Evolutionary conservation across 306 rosid species (phyloP).

Genomic region (Ziziphus jujuba): DNA sequence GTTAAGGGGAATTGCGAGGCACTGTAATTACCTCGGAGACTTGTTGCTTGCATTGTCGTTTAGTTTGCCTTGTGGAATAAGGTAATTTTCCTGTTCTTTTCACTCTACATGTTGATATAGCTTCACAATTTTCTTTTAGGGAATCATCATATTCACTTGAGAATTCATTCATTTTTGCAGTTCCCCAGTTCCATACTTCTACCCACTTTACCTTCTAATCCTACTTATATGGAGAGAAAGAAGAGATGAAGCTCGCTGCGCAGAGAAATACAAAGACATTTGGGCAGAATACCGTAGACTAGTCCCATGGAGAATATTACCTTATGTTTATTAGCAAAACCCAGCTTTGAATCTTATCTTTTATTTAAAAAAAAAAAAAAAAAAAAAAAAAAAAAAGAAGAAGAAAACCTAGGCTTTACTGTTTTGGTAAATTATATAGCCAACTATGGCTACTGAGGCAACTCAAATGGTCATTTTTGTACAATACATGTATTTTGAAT

Average conservation of each 20-base stretch:
- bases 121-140: background rate
- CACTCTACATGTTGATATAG: conserved; percentile 9
- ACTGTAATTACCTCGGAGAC: conserved; percentile 94
- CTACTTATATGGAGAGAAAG: conserved; percentile 90
- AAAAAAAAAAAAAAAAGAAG: too few species aligned
- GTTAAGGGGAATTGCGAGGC: conserved; percentile 91
- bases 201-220: conserved; percentile 89
- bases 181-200: conserved; percentile 90
- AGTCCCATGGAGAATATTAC: conserved; percentile 96
- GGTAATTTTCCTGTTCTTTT: conserved; percentile 44
- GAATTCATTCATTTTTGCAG: conserved; percentile 47
- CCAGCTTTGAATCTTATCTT: background rate
- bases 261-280: conserved; percentile 77
- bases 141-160: background rate
- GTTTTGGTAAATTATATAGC: too few species aligned
- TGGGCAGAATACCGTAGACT: conserved; percentile 70
- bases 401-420: too few species aligned
- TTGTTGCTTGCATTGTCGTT: conserved; percentile 89
- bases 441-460: background rate
- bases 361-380: too few species aligned
- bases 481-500: background rate
- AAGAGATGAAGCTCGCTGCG: conserved; percentile 95
- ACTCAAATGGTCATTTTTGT: conserved; percentile 2
- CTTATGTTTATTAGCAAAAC: conserved; percentile 49
- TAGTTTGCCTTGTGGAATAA: conserved; percentile 94